These are phyloP conservation scores for Cyberlindnera mycetangii DNA, from an alignment of 805 yeast genomes.

Conservation along the genomic window DNA sequence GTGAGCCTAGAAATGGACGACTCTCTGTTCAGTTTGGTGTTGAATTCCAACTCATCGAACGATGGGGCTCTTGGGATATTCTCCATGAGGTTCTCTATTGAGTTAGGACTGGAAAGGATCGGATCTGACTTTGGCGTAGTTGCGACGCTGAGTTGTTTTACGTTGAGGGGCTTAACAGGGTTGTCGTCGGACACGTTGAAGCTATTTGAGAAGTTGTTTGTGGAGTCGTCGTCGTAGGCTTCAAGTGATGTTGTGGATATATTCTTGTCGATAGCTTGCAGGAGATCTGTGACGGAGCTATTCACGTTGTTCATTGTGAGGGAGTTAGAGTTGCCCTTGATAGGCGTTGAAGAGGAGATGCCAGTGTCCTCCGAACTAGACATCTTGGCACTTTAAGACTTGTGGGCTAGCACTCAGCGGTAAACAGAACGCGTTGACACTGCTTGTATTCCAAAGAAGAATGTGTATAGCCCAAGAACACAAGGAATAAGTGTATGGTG, in stretches of 20 bases:
- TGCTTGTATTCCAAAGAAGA: neutral
- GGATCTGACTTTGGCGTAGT: neutral
- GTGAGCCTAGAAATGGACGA: slow-evolving; percentile 26
- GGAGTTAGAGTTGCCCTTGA: slow-evolving; percentile 8
- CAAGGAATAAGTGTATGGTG: neutral
- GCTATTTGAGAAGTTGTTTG: slow-evolving; percentile 11
- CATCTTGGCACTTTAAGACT: neutral
- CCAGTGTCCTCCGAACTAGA: slow-evolving; percentile 7
- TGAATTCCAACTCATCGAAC: slow-evolving; percentile 33
- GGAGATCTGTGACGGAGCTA: slow-evolving; percentile 39
- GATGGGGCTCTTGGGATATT: slow-evolving; percentile 28
- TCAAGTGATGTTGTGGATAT: slow-evolving; percentile 22
- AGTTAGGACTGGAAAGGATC: neutral
- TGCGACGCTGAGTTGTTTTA: slow-evolving; percentile 17
- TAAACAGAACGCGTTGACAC: slow-evolving; percentile 2
- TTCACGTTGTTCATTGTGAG: slow-evolving; percentile 6
- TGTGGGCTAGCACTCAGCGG: neutral
- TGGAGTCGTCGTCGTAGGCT: slow-evolving; percentile 6
- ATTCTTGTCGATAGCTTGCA: slow-evolving; percentile 30
- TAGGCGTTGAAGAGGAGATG: slow-evolving; percentile 23
- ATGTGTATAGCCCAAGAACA: neutral
- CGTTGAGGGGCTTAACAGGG: slow-evolving; percentile 29
- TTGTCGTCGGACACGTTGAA: slow-evolving; percentile 20
- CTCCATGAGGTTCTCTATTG: slow-evolving; percentile 19
- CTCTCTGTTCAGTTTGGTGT: slow-evolving; percentile 29